Evolutionary conservation across 495 filamentous ascomycete genomes (phyloP), one percentile per base, ranked within the genome.

Genomic region (Peziza echinospora): DNA sequence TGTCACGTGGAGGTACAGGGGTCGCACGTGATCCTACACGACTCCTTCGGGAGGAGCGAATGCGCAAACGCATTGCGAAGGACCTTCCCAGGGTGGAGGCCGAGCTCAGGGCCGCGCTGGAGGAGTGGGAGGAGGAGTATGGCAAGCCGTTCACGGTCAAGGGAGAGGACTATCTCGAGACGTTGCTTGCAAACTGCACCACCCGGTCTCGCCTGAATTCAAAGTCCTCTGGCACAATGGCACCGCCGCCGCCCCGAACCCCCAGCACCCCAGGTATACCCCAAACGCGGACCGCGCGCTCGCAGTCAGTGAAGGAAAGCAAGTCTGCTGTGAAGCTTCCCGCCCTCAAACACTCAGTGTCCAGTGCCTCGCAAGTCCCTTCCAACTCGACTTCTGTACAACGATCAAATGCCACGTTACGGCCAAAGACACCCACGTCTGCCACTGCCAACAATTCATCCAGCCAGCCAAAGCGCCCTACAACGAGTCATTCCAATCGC

Each of bases 31-130:
- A 99, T 61, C 89, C 89, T 0, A 85, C 83, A 23, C 84, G 91
- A 61, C 68, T 99, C n/a, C 66, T 99, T 24, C 72, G 89, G 21
- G 89, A 99, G 58, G 89, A 99, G 65, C 96, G 93, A 70, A 89
- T 93, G 83, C 74, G 89, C 34, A 99, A 96, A 71, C 69, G 85
- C 22, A 92, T 96, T 48, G 70, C 84, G 13, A 94, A 94, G 63
- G 89, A 99, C 52, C 68, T 99, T 39, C 89, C 89, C 5, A 96
- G 89, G 62, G 68, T 99, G 13, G 80, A 84, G 45, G 68, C 69
- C 0, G 85, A 96, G 8, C 66, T 99, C 37, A 75, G 71, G 50
- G 91, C 78, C 54, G 67, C 71, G 39, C 67, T 99, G 24, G 85
- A 91, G 63, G 64, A 71, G 26, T 99, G 82, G 80, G 91, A 94